Percentiles rank a stretch among this genome's conserved stretches.
These are phyloP conservation scores for Cornus suecica DNA, from an alignment of 148 eudicot genomes.

Conservation along the genomic window DNA sequence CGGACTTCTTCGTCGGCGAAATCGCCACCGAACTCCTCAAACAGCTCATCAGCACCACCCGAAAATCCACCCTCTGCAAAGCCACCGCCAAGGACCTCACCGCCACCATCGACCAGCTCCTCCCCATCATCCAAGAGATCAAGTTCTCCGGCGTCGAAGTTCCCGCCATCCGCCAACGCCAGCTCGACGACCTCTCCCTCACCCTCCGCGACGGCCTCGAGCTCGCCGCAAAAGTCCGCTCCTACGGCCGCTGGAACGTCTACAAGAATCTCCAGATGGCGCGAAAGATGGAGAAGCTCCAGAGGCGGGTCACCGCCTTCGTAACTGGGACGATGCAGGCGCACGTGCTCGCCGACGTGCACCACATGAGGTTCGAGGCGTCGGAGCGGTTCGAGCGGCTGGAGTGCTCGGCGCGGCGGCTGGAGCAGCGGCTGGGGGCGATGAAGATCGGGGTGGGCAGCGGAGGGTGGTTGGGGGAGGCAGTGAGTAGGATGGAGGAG, in stretches of 20 bases:
- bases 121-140: conserved; percentile 76
- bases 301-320: conserved; percentile 50
- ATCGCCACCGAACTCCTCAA: conserved; percentile 83
- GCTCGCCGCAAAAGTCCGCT: conserved; percentile 50
- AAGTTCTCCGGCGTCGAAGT: conserved; percentile 76
- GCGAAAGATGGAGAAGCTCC: conserved; percentile 79
- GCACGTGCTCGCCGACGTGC: conserved; percentile 86
- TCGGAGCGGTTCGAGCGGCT: conserved; percentile 61
- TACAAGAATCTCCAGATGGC: conserved; percentile 62
- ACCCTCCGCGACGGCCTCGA: conserved; percentile 45
- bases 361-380: conserved; percentile 59
- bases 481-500: conserved; percentile 45
- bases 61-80: conserved; percentile 45
- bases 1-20: conserved; percentile 83
- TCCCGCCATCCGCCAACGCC: conserved; percentile 57
- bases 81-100: conserved; percentile 58
- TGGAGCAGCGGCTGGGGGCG: conserved; percentile 54
- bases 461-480: conserved; percentile 51
- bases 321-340: conserved; percentile 65
- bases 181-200: conserved; percentile 62
- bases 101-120: conserved; percentile 39
- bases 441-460: conserved; percentile 49
- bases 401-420: conserved; percentile 34
- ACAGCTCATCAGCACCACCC: conserved; percentile 33
- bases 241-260: conserved; percentile 67